Evolutionary conservation across 805 yeast genomes (phyloP).

Genomic region (Metschnikowia amazonensis): DNA sequence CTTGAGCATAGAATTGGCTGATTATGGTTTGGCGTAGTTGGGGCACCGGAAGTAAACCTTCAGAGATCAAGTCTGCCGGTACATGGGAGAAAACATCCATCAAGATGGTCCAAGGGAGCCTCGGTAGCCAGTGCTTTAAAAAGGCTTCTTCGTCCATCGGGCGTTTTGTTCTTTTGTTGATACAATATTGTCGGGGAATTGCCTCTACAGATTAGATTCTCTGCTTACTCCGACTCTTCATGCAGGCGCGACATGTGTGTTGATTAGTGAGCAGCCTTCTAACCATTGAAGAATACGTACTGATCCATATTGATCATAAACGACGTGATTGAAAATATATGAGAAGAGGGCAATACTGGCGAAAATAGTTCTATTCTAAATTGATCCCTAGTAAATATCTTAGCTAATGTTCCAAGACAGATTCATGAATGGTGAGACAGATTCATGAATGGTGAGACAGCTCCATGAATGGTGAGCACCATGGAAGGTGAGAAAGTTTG

Average conservation of each 20-base stretch:
- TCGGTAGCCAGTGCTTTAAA: constrained; percentile 9
- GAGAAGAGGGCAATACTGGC: neutral
- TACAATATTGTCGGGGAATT: neutral
- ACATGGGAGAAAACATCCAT: constrained; percentile 11
- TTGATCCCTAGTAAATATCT: neutral
- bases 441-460: neutral
- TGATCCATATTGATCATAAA: neutral
- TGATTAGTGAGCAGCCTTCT: neutral
- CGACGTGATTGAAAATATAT: neutral
- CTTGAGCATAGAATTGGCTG: constrained; percentile 26
- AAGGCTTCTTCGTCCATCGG: constrained; percentile 9
- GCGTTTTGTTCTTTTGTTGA: neutral
- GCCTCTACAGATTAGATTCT: neutral
- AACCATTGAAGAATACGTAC: neutral
- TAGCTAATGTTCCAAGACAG: neutral
- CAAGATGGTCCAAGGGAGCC: constrained; percentile 14
- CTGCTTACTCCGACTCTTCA: neutral
- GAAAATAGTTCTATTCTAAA: neutral
- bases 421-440: neutral
- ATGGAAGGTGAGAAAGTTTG: too few relatives aligned
- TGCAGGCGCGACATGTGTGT: neutral
- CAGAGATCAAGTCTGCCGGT: constrained; percentile 10
- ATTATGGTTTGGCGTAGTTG: constrained; percentile 23
- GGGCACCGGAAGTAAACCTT: constrained; percentile 14
- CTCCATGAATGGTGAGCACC: neutral